Percentiles rank a stretch among this genome's conserved stretches.
Conservation (phyloP, 148 eudicot genomes). For the Tetragonia tetragonoides region DNA sequence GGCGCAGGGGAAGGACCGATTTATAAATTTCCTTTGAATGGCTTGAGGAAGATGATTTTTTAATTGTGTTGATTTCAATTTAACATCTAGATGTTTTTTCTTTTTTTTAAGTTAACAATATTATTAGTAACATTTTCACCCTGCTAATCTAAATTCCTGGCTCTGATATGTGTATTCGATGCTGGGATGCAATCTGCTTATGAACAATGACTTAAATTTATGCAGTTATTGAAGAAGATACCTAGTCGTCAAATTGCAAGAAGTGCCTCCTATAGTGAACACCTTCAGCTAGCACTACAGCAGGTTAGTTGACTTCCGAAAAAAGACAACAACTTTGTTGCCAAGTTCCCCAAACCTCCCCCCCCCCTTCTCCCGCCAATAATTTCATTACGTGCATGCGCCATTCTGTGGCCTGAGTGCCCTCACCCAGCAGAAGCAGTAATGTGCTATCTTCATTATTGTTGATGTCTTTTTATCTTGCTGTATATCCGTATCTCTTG, state of each 20-base stretch:
- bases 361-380: too few species aligned
- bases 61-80: too few species aligned
- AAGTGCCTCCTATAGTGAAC: slow-evolving; percentile 59
- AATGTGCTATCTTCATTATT: background rate
- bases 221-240: slow-evolving; percentile 68
- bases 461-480: background rate
- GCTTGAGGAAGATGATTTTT: too few species aligned
- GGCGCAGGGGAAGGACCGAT: too few species aligned
- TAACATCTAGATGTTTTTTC: too few species aligned
- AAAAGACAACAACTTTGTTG: slow-evolving; percentile 4
- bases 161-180: background rate
- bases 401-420: background rate
- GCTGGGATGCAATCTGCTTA: background rate
- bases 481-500: background rate
- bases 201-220: slow-evolving; percentile 2
- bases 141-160: background rate
- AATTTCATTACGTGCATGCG: too few species aligned
- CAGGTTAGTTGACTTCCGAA: slow-evolving; percentile 54
- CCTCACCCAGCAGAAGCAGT: background rate
- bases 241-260: slow-evolving; percentile 60
- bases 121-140: too few species aligned
- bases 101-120: too few species aligned
- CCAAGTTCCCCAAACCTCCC: background rate
- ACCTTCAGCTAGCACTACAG: slow-evolving; percentile 57
- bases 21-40: too few species aligned